Conservation (phyloP, 192 early-diverging fungal species). For the Haplosporangium gracile region DNA sequence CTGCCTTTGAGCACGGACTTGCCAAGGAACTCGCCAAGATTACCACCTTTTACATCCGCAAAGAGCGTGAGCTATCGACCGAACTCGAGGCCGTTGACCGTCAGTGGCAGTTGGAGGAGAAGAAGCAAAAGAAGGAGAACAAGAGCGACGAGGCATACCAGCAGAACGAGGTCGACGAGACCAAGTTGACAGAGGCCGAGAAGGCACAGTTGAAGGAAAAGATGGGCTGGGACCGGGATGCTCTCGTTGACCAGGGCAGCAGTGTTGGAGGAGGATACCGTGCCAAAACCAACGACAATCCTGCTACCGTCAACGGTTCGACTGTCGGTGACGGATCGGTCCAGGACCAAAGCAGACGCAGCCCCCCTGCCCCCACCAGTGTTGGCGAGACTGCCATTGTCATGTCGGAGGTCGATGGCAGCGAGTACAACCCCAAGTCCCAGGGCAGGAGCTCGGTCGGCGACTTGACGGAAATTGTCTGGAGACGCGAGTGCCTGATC, state of each 20-base stretch:
- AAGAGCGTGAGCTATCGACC: conserved; percentile 80
- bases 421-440: conserved; percentile 8
- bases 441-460: conserved; percentile 18
- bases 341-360: not conserved
- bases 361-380: not conserved
- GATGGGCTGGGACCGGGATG: conserved; percentile 32
- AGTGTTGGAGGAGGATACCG: not conserved
- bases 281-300: conserved; percentile 2
- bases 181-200: conserved; percentile 8
- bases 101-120: conserved; percentile 25
- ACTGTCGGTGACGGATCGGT: conserved; percentile 18
- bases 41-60: conserved; percentile 81
- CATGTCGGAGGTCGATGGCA: conserved; percentile 10
- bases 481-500: conserved; percentile 30
- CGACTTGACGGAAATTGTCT: conserved; percentile 24
- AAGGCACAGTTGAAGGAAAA: conserved; percentile 24
- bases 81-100: conserved; percentile 65
- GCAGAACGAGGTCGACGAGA: conserved; percentile 15
- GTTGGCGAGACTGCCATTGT: conserved; percentile 9
- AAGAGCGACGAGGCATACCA: not conserved
- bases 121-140: conserved; percentile 13
- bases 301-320: conserved; percentile 12
- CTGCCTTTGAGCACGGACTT: conserved; percentile 16
- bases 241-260: conserved; percentile 13
- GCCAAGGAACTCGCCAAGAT: conserved; percentile 75